Base-by-base conservation (phyloP, 805 yeast species). In the Candida loeiensis region DNA sequence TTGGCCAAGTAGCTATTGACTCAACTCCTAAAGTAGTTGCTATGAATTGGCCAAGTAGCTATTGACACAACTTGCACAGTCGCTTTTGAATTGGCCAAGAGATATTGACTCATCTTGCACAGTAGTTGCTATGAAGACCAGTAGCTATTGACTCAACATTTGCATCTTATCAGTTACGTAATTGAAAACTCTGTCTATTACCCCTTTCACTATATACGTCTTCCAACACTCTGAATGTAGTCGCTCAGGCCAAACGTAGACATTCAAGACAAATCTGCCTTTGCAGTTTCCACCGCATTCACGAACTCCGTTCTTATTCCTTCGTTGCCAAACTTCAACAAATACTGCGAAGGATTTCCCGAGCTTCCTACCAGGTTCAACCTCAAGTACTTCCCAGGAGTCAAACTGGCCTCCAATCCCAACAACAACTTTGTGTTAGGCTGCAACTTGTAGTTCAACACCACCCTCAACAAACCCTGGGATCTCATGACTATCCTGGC, bases 401-500 rank as follows among this genome's bases (percentile, higher is more conserved):
- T 71, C 50, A 89, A 62, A 7, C 97, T 90, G 28, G 95, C 84
- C 44, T 87, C 85, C 73, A 91, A 81, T 0, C 98, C 99, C 55
- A 79, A 78, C 43, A 75, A 65, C 2, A 88, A 64, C 45, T 81
- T 78, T 15, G 88, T 75, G 4, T 79, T 79, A 30, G 73, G 64
- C 0, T 74, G 68, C 26, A 93, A 66, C 13, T 87, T 83, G 34
- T 81, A 64, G 61, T 93, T 93, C 47, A 93, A 68, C 18, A 91
- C 79, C 8, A 93, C 91, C 47, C 88, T 79, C 45, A 88, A 70
- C 13, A 87, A 75, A 2, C 95, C 95, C 45, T 85, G 86, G 3
- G 95, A 82, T 57, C 99, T 79, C 96, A 93, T 89, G 4, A 93
- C 82, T 8, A 93, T 58, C 50, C 99, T 77, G 0, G 82, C 71